Percentiles rank a stretch among this genome's conserved stretches.
These are phyloP conservation scores for Nosema granulosis DNA, from an alignment of 371 early-diverging fungal genomes.

Conservation along the genomic window DNA sequence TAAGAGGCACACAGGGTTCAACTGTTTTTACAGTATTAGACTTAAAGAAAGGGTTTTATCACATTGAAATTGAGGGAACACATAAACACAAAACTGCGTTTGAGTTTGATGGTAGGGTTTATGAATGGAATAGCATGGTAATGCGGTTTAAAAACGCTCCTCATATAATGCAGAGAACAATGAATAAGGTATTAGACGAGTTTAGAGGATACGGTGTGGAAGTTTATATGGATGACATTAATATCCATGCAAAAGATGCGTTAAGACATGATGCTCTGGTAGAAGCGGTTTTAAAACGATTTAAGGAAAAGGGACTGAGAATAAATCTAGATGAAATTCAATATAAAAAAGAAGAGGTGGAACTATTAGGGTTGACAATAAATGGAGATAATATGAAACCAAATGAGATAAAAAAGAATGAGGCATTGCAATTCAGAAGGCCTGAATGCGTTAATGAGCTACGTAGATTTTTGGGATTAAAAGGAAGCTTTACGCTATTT, in stretches of 20 bases:
- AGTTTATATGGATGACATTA: constrained; percentile 49
- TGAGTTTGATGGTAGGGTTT: constrained; percentile 3
- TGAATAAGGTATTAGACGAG: constrained; percentile 46
- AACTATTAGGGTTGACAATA: constrained; percentile 37
- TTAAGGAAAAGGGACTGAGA: constrained; percentile 18
- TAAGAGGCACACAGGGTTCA: constrained; percentile 26
- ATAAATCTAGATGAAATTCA: constrained; percentile 40
- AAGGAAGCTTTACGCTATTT: not conserved
- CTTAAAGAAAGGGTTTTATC: constrained; percentile 52
- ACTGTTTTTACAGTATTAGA: constrained; percentile 43
- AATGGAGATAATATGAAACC: constrained; percentile 15
- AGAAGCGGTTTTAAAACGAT: constrained; percentile 18
- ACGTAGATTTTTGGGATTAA: constrained; percentile 6
- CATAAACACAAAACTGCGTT: constrained; percentile 52
- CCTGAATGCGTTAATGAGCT: not conserved
- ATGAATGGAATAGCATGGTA: constrained; percentile 48
- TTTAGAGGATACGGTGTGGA: not conserved
- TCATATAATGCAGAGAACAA: constrained; percentile 49
- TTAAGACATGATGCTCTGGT: constrained; percentile 39
- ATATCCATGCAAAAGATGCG: constrained; percentile 21
- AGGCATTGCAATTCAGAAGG: constrained; percentile 7
- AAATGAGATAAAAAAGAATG: constrained; percentile 24
- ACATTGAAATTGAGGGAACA: constrained; percentile 28
- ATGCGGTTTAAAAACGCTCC: constrained; percentile 53
- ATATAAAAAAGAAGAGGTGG: constrained; percentile 17